A percentile compares a stretch with the other conserved stretches of the same genome.
Conservation (phyloP, 2,329 filamentous ascomycete genomes). For the Talaromyces verruculosus region DNA sequence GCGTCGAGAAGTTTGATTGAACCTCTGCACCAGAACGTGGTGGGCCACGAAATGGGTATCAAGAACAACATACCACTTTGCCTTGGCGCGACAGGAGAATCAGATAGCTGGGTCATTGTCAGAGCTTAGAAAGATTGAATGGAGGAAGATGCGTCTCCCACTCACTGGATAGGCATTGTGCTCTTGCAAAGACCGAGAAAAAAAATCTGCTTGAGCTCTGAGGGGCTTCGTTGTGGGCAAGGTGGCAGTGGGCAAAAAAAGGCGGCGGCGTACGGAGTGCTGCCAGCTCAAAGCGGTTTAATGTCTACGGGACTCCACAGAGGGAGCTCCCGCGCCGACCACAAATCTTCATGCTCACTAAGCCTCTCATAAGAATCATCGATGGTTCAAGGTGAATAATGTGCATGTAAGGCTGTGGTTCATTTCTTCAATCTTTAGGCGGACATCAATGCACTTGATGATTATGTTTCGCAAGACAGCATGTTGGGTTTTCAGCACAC, state of each 20-base stretch:
- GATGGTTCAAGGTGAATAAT: neutral
- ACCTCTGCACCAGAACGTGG: slow-evolving; percentile 27
- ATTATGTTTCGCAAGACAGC: neutral
- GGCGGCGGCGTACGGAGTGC: slow-evolving; percentile 13
- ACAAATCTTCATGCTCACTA: neutral
- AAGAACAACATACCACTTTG: slow-evolving; percentile 73
- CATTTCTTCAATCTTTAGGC: neutral
- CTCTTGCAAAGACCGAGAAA: neutral
- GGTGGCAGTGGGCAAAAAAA: slow-evolving; percentile 22
- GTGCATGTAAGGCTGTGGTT: neutral
- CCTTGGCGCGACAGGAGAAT: slow-evolving; percentile 97
- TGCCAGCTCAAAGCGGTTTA: slow-evolving; percentile 7
- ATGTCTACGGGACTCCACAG: slow-evolving; percentile 14
- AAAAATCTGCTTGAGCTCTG: slow-evolving; percentile 7
- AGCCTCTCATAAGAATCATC: neutral
- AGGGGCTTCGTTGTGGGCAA: slow-evolving; percentile 21
- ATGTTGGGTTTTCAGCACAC: neutral
- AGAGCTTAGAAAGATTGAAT: slow-evolving; percentile 22
- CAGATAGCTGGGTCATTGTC: slow-evolving; percentile 69
- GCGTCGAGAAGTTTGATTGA: slow-evolving; percentile 25
- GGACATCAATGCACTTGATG: neutral
- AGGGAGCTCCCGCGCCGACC: slow-evolving; percentile 8
- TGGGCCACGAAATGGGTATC: slow-evolving; percentile 47
- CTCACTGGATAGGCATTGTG: slow-evolving; percentile 23
- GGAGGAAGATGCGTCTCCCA: neutral